These are phyloP conservation scores for Collybia sp. DNA, from an alignment of 768 basidiomycete species.

Conservation along the genomic window DNA sequence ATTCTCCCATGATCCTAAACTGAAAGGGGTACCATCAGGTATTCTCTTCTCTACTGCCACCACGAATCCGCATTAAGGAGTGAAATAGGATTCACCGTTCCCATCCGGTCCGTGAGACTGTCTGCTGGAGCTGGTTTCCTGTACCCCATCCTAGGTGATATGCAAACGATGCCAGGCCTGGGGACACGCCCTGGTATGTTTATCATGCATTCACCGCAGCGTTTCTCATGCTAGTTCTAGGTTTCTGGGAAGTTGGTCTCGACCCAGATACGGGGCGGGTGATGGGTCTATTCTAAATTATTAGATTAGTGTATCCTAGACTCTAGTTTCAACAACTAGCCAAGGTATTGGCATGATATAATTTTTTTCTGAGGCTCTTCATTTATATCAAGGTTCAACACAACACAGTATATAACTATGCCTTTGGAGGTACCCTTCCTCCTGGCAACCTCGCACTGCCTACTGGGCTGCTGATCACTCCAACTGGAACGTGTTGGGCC, in stretches of 20 bases:
- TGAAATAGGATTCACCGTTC: conserved; percentile 77
- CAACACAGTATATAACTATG: background rate
- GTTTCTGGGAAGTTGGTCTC: conserved; percentile 89
- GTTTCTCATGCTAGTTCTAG: conserved; percentile 25
- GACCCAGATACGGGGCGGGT: conserved; percentile 78
- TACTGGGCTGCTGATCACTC: background rate
- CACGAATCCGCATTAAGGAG: background rate
- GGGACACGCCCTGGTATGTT: conserved; percentile 79
- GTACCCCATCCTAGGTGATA: conserved; percentile 92
- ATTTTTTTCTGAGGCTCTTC: background rate
- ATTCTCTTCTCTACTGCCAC: conserved; percentile 10
- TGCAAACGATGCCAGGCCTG: conserved; percentile 98
- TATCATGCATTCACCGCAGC: conserved; percentile 2
- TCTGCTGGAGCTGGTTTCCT: conserved; percentile 95
- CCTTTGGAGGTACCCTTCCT: conserved; percentile 3
- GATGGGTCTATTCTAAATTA: conserved; percentile 74
- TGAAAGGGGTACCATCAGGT: conserved; percentile 87
- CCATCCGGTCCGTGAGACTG: conserved; percentile 82
- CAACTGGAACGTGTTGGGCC: too few relatives aligned
- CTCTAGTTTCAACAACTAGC: conserved; percentile 2
- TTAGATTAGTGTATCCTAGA: background rate
- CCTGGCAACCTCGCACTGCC: conserved; percentile 15
- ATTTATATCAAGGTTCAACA: conserved; percentile 8
- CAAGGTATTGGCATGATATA: background rate
- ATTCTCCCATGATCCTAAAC: conserved; percentile 89